Evolutionary conservation across 768 basidiomycete species (phyloP), one percentile per base, ranked within the genome.

Genomic region (Phlegmacium glaucopus): DNA sequence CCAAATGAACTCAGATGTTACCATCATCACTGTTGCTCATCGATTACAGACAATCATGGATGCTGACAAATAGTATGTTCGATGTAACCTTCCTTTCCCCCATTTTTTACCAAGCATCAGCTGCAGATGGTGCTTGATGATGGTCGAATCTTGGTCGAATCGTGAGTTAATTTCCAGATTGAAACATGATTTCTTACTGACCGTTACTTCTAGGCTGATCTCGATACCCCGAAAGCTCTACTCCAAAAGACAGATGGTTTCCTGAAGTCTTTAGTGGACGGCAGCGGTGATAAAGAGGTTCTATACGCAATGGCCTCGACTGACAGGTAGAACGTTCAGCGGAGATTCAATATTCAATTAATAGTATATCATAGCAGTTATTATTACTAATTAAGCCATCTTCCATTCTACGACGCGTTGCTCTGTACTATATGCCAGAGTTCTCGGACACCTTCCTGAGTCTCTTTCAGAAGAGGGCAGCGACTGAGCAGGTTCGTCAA

Each of bases 21-120:
- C 82, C 4, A 61, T 85, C 25, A 67, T 86, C 26, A 82, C 80
- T 6, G 79, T 90, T 38, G 87, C 88, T 6, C 88, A 89, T 66
- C 69, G 83, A 34, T 69, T 87, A 9, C 76, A 79, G 50, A 86
- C 83, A 0, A 79, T 87, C 42, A 80, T 87, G 62, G 80, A 87
- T 65, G 75, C 83, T 61, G 78, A 80, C 67, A 76, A 71, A 54
- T 77, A 44, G 72, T 77, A 43, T 38, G 75, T 63, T 32, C 13
- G 13, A 32, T 8, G 13, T 8, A 40, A 22, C 25, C 18, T 16
- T 27, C 22, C 12, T 16, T 18, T 13, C 18, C 26, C 10, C 16
- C 6, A 25, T 4, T 29, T 15, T 29, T 35, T 25, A 18, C 58
- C 64, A 66, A 18, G 63, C 58, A 50, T 22, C 25, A 16, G 25